Evolutionary conservation across 352 stramenopile species (phyloP).

Genomic region (Saprolegnia diclina): DNA sequence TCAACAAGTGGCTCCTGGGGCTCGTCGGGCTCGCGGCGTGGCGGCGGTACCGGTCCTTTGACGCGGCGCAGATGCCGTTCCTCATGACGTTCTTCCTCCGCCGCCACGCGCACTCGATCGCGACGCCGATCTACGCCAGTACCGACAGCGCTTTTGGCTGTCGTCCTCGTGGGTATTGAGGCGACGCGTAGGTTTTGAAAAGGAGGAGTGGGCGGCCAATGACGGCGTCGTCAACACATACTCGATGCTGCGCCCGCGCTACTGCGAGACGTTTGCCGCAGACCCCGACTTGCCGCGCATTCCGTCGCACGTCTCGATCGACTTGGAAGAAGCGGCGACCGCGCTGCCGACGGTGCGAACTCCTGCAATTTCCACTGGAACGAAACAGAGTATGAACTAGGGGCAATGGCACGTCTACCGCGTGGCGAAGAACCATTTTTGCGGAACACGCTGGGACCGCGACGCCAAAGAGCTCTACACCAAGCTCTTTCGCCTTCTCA

Average conservation of each 20-base stretch:
- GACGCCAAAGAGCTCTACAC: constrained; percentile 57
- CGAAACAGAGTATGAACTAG: constrained; percentile 30
- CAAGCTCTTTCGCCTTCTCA: constrained; percentile 45
- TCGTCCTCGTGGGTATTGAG: background rate
- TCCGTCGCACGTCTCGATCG: constrained; percentile 69
- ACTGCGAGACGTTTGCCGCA: constrained; percentile 30
- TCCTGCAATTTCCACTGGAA: constrained; percentile 12
- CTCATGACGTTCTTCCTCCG: constrained; percentile 10
- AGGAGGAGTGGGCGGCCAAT: constrained; percentile 61
- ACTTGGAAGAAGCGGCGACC: constrained; percentile 30
- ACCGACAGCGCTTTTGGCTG: background rate
- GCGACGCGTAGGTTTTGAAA: constrained; percentile 39
- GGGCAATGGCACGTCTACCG: constrained; percentile 77
- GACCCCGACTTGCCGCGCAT: constrained; percentile 36
- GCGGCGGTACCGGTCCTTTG: background rate
- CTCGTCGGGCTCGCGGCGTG: background rate
- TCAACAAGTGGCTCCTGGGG: background rate
- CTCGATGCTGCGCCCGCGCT: constrained; percentile 66
- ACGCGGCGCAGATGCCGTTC: constrained; percentile 10
- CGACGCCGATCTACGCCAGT: background rate
- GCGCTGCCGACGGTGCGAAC: constrained; percentile 35
- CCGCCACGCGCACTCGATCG: constrained; percentile 1
- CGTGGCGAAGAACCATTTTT: constrained; percentile 67
- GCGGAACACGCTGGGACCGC: constrained; percentile 61
- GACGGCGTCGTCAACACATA: constrained; percentile 68